Evolutionary conservation across 2,329 filamentous ascomycete species (phyloP), one percentile per base, ranked within the genome.

Genomic region (Aspergillus nomiae): DNA sequence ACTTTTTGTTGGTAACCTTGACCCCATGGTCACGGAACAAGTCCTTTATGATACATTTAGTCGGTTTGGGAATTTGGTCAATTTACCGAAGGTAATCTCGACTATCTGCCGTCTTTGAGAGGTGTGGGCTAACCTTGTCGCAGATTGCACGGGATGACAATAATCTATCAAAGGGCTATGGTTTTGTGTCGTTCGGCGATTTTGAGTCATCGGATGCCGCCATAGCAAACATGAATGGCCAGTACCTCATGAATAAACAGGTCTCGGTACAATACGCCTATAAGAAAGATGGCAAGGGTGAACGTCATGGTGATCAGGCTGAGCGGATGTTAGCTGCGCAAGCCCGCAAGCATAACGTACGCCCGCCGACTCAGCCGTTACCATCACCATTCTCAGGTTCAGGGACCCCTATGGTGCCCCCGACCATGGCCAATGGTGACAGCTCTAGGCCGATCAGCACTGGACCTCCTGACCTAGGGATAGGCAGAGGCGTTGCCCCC

Each of bases 201-300:
- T 99, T 99, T 76, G 95, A 98, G 74, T 91, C 92, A 70, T 95
- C 92, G 12, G 95, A 99, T 74, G 90, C 92, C 65, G 94, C 95
- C 48, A 92, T 96, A 66, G 86, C 89, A 69, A 95, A 94, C 76
- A 94, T 99, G 90, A 91, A 97, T 76, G 92, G 92, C 58, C 94
- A 98, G 81, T 98, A 95, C 79, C 87, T 99, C 64, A 94, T 96
- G 84, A 97, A 95, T 84, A 97, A 97, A 82, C 92, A 97, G 78
- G 90, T 98, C 71, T 92, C 91, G 3, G 95, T 99, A 51, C 94
- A 98, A 79, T 99, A 98, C 78, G 95, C 95, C 45, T 98, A 97
- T 86, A 99, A 99, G 85, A 98, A 98, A 81, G 95, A 99, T 74
- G 95, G 95, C 70, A 97, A 97, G 81, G 94, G 94, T 71, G 94